phyloP scores from a whole-genome alignment of 2,329 filamentous ascomycete genomes.

The Aspergillus neoniger region DNA sequence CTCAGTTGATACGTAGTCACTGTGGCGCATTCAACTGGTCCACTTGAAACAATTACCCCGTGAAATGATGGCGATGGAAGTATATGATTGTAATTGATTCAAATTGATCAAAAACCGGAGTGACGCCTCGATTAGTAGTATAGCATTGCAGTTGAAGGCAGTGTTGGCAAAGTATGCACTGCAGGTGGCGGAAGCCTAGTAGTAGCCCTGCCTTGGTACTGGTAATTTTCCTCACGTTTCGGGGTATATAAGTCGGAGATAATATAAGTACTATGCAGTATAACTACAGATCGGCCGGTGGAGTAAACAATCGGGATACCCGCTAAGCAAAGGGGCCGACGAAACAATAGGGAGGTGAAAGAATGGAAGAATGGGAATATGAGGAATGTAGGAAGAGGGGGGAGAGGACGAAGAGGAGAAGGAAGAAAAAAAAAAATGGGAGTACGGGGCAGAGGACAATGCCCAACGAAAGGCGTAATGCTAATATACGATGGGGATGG shows the following conservation, averaged over 20 bases:
- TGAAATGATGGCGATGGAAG: not conserved
- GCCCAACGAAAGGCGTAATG: constrained; percentile 11
- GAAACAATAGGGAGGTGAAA: not conserved
- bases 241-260: constrained; percentile 1
- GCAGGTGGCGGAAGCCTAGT: not conserved
- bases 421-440: not conserved
- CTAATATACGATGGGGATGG: constrained; percentile 14
- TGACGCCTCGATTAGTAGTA: not conserved
- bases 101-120: not conserved
- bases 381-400: not conserved
- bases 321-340: not conserved
- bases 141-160: not conserved
- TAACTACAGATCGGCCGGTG: not conserved
- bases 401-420: constrained; percentile 1
- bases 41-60: not conserved
- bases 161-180: not conserved
- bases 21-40: not conserved
- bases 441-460: not conserved
- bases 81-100: not conserved
- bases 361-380: not conserved
- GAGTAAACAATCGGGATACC: not conserved
- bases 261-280: not conserved
- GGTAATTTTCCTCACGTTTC: not conserved
- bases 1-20: not conserved
- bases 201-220: not conserved